Evolutionary conservation across 2,329 filamentous ascomycete species (phyloP), one percentile per base, ranked within the genome.

Genomic region (Xylariaceae sp.): DNA sequence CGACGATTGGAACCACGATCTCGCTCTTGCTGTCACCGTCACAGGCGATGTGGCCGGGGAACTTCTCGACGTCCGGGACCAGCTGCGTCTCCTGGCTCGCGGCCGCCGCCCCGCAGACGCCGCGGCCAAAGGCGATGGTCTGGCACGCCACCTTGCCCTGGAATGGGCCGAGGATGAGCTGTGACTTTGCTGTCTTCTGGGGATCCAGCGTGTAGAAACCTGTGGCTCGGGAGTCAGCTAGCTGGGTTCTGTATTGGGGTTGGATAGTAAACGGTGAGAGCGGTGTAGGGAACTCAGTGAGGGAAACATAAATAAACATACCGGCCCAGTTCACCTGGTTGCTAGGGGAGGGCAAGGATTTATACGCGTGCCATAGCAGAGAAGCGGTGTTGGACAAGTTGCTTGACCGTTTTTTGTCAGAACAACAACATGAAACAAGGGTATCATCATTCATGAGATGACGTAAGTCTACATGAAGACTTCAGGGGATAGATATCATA

Each of bases 61-160:
- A 93, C 55, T 75, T 70, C 49, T 90, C 86, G 6, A 94, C 89
- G 71, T 94, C 86, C 10, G 78, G 75, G 0, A 88, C 81, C 5
- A 92, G 72, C 74, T 90, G 87, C 9, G 89, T 92, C 60, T 75
- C 70, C 50, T 74, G 74, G 2, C 77, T 80, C 23, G 79, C 70
- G 1, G 88, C 89, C 0, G 89, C 88, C 5, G 83, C 76, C 2
- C 90, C 90, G 71, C 90, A 93, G 4, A 94, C 90, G 35, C 90
- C 90, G 48, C 82, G 80, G 7, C 86, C 85, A 63, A 92, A 89
- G 4, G 78, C 75, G 67, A 94, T 93, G 13, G 81, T 87, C 73
- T 94, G 89, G 70, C 90, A 94, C 7, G 90, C 90, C 2, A 87
- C 84, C 69, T 91, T 89, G 64, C 89, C 89, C 66, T 91, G 87